Percentiles rank a stretch among this genome's conserved stretches.
Evolutionary conservation across 352 stramenopile genomes (phyloP).

Genomic region (Globisporangium emineosum): DNA sequence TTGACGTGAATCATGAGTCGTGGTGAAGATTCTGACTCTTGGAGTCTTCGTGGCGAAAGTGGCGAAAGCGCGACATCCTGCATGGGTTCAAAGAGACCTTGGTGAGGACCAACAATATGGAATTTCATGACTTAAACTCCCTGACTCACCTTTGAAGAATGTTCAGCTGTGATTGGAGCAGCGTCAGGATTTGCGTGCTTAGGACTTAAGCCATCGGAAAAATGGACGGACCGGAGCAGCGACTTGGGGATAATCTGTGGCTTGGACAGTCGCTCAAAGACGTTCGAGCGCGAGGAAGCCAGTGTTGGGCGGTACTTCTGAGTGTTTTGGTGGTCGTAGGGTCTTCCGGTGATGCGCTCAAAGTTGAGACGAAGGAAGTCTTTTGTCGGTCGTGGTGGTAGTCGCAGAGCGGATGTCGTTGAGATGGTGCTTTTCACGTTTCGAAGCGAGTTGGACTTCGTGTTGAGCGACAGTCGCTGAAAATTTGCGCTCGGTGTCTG

Average conservation of each 20-base stretch:
- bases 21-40: background rate
- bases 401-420: background rate
- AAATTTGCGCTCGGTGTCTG: conserved; percentile 17
- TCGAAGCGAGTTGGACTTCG: conserved; percentile 9
- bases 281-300: conserved; percentile 9
- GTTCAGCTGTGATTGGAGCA: background rate
- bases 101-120: background rate
- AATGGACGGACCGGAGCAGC: conserved; percentile 9
- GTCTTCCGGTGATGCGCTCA: conserved; percentile 39
- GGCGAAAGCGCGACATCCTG: conserved; percentile 1
- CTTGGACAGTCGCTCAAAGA: conserved; percentile 45
- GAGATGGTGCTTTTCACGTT: conserved; percentile 12
- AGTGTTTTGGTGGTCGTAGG: conserved; percentile 15
- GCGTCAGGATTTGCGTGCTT: background rate
- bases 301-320: background rate
- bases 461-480: background rate
- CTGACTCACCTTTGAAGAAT: conserved; percentile 1
- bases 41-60: background rate
- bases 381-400: conserved; percentile 26
- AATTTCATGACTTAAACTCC: background rate
- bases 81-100: background rate
- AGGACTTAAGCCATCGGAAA: background rate
- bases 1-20: conserved; percentile 9
- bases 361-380: conserved; percentile 63
- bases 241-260: conserved; percentile 21